Base-by-base conservation (phyloP, 345 rosid genomes). In the Viola odorata region DNA sequence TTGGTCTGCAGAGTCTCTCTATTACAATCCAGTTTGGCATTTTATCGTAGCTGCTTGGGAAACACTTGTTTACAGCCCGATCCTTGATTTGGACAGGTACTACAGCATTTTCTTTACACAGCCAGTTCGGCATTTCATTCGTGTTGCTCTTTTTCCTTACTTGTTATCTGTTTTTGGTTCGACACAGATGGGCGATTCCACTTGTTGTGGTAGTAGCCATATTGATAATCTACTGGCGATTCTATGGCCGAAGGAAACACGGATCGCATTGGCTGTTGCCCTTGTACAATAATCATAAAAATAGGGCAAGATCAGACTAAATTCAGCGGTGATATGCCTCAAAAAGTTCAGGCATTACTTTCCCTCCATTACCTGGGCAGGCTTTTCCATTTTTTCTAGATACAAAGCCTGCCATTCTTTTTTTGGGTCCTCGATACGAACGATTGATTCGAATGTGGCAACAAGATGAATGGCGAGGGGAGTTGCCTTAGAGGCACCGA, bases 81-180 rank as follows among this genome's bases (percentile, higher is more conserved):
- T 95, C 75, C 89, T 95, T 57, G 97, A 95, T 77, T 77, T 95
- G 73, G 96, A 91, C 86, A 95, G 97, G 97, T 91, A 82, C 65
- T 37, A 50, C 38, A 8, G 12, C 41, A 13, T 54, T 23, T 37
- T 36, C 45, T 13, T 14, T 7, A 42, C 11, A 42, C 11, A 11
- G 45, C 11, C 11, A 6, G 7, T 42, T 42, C 7, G 7, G 45
- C 11, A 6, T 42, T 11, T 42, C 14, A 53, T 36, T 13, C 5
- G 2, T 17, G 48, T 48, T 37, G 13, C 45, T 5, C 17, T 14
- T 12, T 1, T 49, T 3, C 36, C 47, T 36, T 45, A 6, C 53
- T 58, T 41, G 48, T 10, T 57, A 10, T 49, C 11, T 56, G 13
- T 13, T 6, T 41, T 36, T 53, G 63, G 17, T 36, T 70, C 48